phyloP scores from a whole-genome alignment of 805 yeast genomes.

The Saturnispora halmiae region DNA sequence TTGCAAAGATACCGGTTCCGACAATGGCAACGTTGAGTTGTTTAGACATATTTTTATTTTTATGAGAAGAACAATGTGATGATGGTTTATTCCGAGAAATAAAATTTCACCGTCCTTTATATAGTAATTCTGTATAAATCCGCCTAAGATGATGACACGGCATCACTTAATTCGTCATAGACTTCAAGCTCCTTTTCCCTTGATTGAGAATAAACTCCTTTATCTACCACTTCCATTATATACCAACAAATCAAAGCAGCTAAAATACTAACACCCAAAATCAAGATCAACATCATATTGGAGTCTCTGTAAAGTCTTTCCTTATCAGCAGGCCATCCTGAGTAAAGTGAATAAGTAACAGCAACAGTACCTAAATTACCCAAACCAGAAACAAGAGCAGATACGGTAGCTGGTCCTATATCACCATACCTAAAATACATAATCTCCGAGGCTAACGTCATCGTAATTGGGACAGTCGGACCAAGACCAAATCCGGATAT shows the following conservation, averaged over 20 bases:
- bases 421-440: conserved; percentile 67
- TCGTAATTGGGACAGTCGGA: conserved; percentile 81
- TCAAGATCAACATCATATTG: conserved; percentile 76
- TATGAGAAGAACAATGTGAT: too few species aligned
- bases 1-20: conserved; percentile 87
- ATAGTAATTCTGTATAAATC: too few species aligned
- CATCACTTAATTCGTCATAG: too few species aligned
- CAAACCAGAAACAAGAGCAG: conserved; percentile 77
- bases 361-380: conserved; percentile 83
- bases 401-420: conserved; percentile 73
- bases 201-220: conserved; percentile 18
- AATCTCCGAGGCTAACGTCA: conserved; percentile 77
- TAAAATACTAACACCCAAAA: conserved; percentile 65
- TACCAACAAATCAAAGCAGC: conserved; percentile 30
- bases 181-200: too few species aligned
- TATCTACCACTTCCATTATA: conserved; percentile 17
- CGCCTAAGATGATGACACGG: too few species aligned
- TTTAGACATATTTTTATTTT: neutral
- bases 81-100: too few species aligned
- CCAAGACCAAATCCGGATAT: conserved; percentile 84
- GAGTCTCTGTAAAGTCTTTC: conserved; percentile 54
- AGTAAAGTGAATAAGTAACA: conserved; percentile 76
- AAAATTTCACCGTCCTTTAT: too few species aligned
- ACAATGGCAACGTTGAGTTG: conserved; percentile 51
- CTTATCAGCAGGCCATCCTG: conserved; percentile 79